phyloP scores from a whole-genome alignment of 2,329 filamentous ascomycete species.

The Trichoderma sp. region DNA sequence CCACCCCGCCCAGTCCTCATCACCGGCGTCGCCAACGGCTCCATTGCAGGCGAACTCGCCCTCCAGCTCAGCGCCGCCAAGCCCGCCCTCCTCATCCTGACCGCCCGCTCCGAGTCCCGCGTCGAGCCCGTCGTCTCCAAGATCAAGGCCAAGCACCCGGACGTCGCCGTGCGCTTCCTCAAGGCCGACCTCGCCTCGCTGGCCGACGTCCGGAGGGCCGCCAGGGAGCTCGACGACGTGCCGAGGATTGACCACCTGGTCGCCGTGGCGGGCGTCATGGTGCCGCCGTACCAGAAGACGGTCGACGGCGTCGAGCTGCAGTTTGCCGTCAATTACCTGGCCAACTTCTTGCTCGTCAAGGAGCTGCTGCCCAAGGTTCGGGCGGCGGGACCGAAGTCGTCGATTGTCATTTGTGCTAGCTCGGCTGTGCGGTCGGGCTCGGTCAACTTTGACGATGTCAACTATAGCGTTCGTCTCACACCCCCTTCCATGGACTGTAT shows the following conservation, averaged over 20 bases:
- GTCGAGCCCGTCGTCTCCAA: slow-evolving; percentile 13
- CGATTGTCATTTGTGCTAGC: slow-evolving; percentile 23
- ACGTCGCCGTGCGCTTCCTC: slow-evolving; percentile 16
- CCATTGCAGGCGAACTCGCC: slow-evolving; percentile 29
- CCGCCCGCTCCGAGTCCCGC: slow-evolving; percentile 15
- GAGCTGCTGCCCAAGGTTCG: slow-evolving; percentile 45
- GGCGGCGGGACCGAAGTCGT: slow-evolving; percentile 19
- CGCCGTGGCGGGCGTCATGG: slow-evolving; percentile 28
- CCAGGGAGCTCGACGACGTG: slow-evolving; percentile 18
- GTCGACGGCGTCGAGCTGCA: slow-evolving; percentile 40
- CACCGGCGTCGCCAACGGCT: slow-evolving; percentile 25
- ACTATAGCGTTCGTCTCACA: slow-evolving; percentile 12
- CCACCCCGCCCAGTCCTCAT: slow-evolving; percentile 14
- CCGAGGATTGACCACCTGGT: slow-evolving; percentile 26
- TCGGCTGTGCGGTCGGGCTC: slow-evolving; percentile 14
- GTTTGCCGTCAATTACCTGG: slow-evolving; percentile 56
- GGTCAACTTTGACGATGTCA: slow-evolving; percentile 22
- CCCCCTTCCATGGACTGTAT: no score
- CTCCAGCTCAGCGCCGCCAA: slow-evolving; percentile 27
- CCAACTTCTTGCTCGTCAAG: slow-evolving; percentile 55
- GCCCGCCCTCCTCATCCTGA: slow-evolving; percentile 24
- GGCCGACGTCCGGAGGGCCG: slow-evolving; percentile 10
- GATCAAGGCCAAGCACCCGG: slow-evolving; percentile 15
- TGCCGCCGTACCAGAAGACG: slow-evolving; percentile 27
- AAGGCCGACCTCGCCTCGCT: slow-evolving; percentile 20